Evolutionary conservation across 2,329 filamentous ascomycete genomes (phyloP), one percentile per base, ranked within the genome.

Genomic region (Alternaria rosae): DNA sequence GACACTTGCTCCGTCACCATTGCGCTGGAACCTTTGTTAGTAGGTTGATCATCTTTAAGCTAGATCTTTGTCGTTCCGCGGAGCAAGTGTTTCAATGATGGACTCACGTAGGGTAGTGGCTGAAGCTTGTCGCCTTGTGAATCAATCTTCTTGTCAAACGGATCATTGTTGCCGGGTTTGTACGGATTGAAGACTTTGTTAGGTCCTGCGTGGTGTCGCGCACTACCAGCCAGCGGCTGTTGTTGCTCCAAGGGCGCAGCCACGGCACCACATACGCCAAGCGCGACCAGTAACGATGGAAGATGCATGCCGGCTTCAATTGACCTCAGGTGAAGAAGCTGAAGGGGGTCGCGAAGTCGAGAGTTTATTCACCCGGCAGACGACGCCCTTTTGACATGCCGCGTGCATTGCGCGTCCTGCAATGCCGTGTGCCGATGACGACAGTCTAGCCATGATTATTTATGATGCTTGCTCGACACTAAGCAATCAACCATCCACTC

Each of bases 61-160:
- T 23, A 9, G 10, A 44, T 26, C 7, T 32, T 26, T 42, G 53
- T 21, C n/a, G 30, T 51, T 51, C 47, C 8, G 28, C 13, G 5
- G 30, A 51, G 13, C 13, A 38, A 25, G 4, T 9, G 25, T 23
- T 8, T 51, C 13, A 38, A 25, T 38, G 30, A 23, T 23, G 13
- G 28, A 79, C 80, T 70, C 62, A 81, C 79, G 57, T 76, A 74
- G 59, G 90, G 90, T 56, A 89, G 78, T 25, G 90, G 90, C 66
- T 91, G 85, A n/a, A 91, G 80, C 11, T 84, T 80, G 3, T 88
- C 81, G 12, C 85, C 86, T 44, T 89, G 74, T 6, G 88, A 78
- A 74, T 92, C 89, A 42, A 91, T 78, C 44, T 88, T 86, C 59
- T 81, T 80, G 75, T 92, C 89, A 64, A 87, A 85, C 1, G 87